Evolutionary conservation across 2,329 filamentous ascomycete genomes (phyloP).

Genomic region (Paecilomyces sp.): DNA sequence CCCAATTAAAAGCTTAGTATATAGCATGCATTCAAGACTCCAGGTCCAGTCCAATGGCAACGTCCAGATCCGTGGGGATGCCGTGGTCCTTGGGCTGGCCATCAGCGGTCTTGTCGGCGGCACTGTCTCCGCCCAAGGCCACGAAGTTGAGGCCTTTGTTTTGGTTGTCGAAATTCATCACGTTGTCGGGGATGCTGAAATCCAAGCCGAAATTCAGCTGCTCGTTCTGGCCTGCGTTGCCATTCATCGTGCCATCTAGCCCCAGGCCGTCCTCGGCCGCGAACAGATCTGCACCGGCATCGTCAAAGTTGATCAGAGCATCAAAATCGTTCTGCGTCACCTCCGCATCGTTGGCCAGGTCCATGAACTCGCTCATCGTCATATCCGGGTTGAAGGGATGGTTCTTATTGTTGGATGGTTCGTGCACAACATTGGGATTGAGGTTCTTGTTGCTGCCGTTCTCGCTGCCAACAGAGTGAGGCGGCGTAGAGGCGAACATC

Average conservation of each 20-base stretch:
- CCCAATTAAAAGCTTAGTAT: not conserved
- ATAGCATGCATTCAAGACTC: not conserved
- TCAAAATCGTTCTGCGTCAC: conserved; percentile 41
- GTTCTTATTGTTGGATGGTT: conserved; percentile 21
- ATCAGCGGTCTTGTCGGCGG: not conserved
- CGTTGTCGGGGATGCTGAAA: conserved; percentile 8
- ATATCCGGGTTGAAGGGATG: conserved; percentile 20
- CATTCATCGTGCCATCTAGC: conserved; percentile 8
- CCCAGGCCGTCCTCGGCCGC: conserved; percentile 18
- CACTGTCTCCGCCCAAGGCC: not conserved
- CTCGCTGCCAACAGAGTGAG: conserved; percentile 35
- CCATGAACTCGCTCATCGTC: conserved; percentile 35
- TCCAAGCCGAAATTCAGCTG: conserved; percentile 7
- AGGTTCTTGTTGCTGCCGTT: conserved; percentile 35
- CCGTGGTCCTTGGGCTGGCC: conserved; percentile 1
- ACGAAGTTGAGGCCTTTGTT: not conserved
- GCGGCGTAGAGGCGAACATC: conserved; percentile 33
- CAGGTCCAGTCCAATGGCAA: conserved; percentile 11
- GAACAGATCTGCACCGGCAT: conserved; percentile 29
- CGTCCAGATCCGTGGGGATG: conserved; percentile 13
- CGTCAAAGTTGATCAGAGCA: conserved; percentile 40
- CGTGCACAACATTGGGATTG: conserved; percentile 20
- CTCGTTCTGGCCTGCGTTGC: conserved; percentile 5
- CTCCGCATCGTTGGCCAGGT: conserved; percentile 37
- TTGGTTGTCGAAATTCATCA: conserved; percentile 6